These are phyloP conservation scores for Lactarius sp. DNA, from an alignment of 768 basidiomycete genomes.

Conservation along the genomic window DNA sequence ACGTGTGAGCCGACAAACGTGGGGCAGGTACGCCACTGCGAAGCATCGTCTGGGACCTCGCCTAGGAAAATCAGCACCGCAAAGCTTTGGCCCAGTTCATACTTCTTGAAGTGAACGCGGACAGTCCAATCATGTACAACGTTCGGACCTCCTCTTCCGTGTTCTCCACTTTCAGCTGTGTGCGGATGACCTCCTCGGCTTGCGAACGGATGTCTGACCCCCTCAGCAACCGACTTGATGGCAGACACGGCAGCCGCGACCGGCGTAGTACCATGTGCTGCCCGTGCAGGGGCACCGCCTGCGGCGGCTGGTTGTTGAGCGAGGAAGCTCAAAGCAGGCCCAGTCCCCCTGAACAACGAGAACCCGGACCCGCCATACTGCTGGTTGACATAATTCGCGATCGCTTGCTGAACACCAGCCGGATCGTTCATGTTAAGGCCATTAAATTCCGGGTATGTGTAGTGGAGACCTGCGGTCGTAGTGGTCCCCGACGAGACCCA, in stretches of 20 bases:
- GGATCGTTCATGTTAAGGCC: conserved; percentile 33
- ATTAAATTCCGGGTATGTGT: conserved; percentile 51
- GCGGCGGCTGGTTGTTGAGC: background rate
- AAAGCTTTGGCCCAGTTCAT: conserved; percentile 41
- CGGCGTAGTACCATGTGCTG: background rate
- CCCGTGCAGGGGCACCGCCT: background rate
- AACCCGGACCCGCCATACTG: conserved; percentile 34
- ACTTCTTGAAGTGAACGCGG: conserved; percentile 40
- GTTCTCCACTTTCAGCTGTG: background rate
- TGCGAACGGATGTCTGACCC: background rate
- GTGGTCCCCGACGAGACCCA: conserved; percentile 38
- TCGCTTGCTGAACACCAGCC: conserved; percentile 31
- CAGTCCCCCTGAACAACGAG: background rate
- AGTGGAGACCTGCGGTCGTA: conserved; percentile 35
- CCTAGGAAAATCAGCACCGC: conserved; percentile 46
- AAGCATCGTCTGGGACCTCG: conserved; percentile 35
- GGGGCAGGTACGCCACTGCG: conserved; percentile 35
- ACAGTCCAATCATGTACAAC: conserved; percentile 39
- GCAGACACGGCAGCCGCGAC: background rate
- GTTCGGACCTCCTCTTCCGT: background rate
- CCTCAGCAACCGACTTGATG: background rate
- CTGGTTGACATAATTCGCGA: conserved; percentile 34
- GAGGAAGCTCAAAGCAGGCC: conserved; percentile 19
- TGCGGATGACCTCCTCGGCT: background rate
- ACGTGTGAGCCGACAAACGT: conserved; percentile 41